Evolutionary conservation across 805 yeast species (phyloP), one percentile per base, ranked within the genome.

Genomic region (Zygosaccharomyces kombuchaensis): DNA sequence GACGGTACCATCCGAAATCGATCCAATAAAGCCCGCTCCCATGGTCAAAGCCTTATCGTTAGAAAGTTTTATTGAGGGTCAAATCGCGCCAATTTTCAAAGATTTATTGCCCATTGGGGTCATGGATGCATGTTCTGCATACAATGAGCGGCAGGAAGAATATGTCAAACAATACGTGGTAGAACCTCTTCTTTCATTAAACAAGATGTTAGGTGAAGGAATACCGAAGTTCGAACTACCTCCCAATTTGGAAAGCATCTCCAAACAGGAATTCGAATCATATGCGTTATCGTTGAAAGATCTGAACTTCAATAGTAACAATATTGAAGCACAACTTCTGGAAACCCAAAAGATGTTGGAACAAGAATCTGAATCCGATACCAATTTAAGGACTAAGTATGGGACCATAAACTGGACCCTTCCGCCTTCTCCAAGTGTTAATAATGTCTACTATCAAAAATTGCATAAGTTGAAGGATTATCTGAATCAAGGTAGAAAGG

Each of bases 61-160:
- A 0, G 60, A 56, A 2, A 71, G 69, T 4, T 58, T 78, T 1
- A 48, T 55, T 3, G 56, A 53, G 12, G 55, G 53, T 8, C 47
- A 56, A 46, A 66, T 67, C 0, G 45, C 51, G 12, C 56, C 66
- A 4, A 55, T 82, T n/a, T 82, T 89, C 54, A 65, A 67, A n/a
- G 76, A 76, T 16, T 63, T 89, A 2, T 58, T 88, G 2, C 96
- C 97, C 0, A 77, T 76, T 52, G 63, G 73, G 2, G 76, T 87
- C 1, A 74, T 85, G 34, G 85, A 82, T 54, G 73, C 79, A 2
- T 80, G 87, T 0, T 77, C 76, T 34, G 82, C 89, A 0, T 86
- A 78, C 57, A 73, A 76, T 43, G 91, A 84, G 49, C 71, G 90
- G 49, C 81, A 80, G 47, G 77, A 76, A 10, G 66, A 65, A 3